Evolutionary conservation across 1,139 yeast species (phyloP), one percentile per base, ranked within the genome.

Genomic region (Debaryomyces coudertii): DNA sequence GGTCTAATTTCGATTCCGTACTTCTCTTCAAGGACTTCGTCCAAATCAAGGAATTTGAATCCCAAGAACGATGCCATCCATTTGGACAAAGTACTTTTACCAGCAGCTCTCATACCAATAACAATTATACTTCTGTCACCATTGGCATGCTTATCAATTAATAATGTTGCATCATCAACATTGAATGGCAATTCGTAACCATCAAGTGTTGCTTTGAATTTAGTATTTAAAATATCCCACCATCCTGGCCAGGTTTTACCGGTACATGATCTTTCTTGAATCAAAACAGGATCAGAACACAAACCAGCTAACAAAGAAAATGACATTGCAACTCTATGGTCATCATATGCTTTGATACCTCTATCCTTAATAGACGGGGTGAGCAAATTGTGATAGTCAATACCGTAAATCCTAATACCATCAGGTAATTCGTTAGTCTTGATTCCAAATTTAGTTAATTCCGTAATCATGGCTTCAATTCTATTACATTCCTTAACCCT

Each of bases 181-280:
- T 53, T 48, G 15, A 54, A 49, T 8, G 65, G 60, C 7, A 63
- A 66, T 57, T 87, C 95, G 57, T 73, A 76, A 20, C 99, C 99
- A 56, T 82, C 85, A 39, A 93, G 66, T 12, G 66, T 63, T 30
- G 81, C 85, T 25, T 83, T 80, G 60, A 93, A 82, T 49, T 76
- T 70, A 47, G 87, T 80, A 60, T 84, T 90, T 52, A 93, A 75
- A 42, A 86, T 79, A 67, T 93, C 99, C 99, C 99, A 93, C 99
- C 99, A 93, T 37, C 98, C 98, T 15, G 99, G 99, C 99, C 99
- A 93, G 0, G 99, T 93, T 71, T 93, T 93, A 48, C 95, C 95
- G 2, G 97, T 95, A 63, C 97, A 90, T 27, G 87, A 79, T 68
- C 98, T 83, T 63, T 92, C 97, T 56, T 86, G 82, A 49, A 93